Base-by-base conservation (phyloP, 345 rosid genomes). In the Ailanthus altissimus region DNA sequence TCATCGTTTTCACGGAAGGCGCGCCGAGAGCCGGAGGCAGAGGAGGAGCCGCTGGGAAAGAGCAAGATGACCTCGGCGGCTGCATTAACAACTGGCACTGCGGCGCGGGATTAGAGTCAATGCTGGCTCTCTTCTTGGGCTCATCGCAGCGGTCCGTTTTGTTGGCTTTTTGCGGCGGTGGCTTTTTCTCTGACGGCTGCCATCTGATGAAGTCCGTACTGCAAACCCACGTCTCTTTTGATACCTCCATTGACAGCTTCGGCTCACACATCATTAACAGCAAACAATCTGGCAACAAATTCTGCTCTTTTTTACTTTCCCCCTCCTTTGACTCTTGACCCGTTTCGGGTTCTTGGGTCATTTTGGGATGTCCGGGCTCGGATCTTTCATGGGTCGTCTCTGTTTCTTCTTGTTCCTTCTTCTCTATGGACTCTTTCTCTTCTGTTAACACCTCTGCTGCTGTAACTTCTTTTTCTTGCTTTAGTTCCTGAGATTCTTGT, bases 241-340 rank as follows among this genome's bases (percentile, higher is more conserved):
- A 95, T 42, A 95, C 99, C 86, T 95, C 99, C 99, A 91, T 93
- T 6, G 97, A 95, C 58, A 93, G 90, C 89, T 95, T 95, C 67
- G 99, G 97, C 75, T 95, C 99, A 36, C 97, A 89, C 99, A 95
- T 95, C 99, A 95, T 95, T 21, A 93, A 75, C 75, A 91, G 75
- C 64, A 93, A 70, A 78, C 99, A 95, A 69, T 95, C 99, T 69
- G 99, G 99, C 68, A 95, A 80, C 21, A 74, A 21, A 7, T 79
- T 78, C 36, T 43, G 54, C 38, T 54, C 47, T 70, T 70, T 70
- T 9, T 36, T 79, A 79, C 70, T 70, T 73, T 76, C 86, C 63
- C 80, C 83, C 74, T 78, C 86, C 57, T 78, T 80, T 78, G 88
- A 73, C 84, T 77, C 83, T 18, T 70, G 54, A 73, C 78, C 84